Percentiles rank a stretch among this genome's conserved stretches.
These are phyloP conservation scores for Bacidia gigantensis DNA, from an alignment of 495 filamentous ascomycete genomes.

Conservation along the genomic window DNA sequence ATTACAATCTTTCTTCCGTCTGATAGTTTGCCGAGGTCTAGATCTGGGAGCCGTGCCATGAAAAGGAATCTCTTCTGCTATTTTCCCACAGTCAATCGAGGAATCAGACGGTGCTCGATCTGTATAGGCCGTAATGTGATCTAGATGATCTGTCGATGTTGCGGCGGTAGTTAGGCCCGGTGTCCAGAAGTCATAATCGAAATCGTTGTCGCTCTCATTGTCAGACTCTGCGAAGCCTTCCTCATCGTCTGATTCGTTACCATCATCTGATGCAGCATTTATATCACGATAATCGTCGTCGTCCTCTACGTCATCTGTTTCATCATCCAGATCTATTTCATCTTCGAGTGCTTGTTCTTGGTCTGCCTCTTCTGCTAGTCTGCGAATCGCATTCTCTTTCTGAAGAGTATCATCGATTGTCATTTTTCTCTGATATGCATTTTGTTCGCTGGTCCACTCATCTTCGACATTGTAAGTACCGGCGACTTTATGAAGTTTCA, in stretches of 20 bases:
- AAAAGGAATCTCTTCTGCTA: constrained; percentile 10
- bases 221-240: constrained; percentile 84
- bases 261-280: constrained; percentile 48
- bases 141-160: constrained; percentile 37
- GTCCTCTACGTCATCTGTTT: constrained; percentile 26
- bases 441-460: constrained; percentile 67
- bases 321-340: constrained; percentile 41
- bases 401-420: constrained; percentile 80
- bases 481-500: constrained; percentile 87
- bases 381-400: constrained; percentile 80
- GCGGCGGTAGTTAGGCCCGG: constrained; percentile 44
- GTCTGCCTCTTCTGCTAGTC: constrained; percentile 79
- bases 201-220: constrained; percentile 61
- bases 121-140: constrained; percentile 31
- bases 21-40: not conserved
- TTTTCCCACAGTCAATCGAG: constrained; percentile 49
- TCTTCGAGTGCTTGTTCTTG: constrained; percentile 68
- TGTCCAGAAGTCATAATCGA: constrained; percentile 69
- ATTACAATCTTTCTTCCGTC: not conserved
- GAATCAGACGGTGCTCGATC: constrained; percentile 42
- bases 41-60: not conserved
- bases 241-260: constrained; percentile 93
- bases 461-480: constrained; percentile 67
- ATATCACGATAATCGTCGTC: constrained; percentile 18
- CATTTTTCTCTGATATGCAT: constrained; percentile 48